Evolutionary conservation across 129 eudicot genomes (phyloP).

Genomic region (Smallanthus sonchifolius): DNA sequence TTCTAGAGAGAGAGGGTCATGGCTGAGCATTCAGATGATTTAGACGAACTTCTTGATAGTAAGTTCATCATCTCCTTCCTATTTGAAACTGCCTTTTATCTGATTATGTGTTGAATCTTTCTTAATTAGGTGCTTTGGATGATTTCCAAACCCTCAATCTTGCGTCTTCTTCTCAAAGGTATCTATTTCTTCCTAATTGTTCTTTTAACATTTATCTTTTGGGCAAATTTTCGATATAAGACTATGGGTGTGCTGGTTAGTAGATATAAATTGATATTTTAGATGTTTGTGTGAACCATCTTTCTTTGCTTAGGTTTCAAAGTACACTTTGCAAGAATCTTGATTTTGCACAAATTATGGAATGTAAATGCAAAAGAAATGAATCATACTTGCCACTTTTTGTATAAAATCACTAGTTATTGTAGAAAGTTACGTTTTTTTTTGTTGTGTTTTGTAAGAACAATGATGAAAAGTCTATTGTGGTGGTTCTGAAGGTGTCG

Average conservation of each 20-base stretch:
- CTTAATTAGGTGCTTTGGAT: conserved; percentile 80
- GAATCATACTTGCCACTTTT: not conserved
- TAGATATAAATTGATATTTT: not conserved
- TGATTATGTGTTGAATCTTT: not conserved
- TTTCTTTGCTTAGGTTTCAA: not conserved
- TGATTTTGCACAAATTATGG: not conserved
- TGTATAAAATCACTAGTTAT: not conserved
- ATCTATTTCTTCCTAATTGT: not conserved
- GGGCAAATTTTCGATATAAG: not conserved
- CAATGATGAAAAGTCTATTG: not conserved
- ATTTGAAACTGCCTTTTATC: not conserved
- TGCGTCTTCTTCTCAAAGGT: conserved; percentile 82
- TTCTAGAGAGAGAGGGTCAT: conserved; percentile 19
- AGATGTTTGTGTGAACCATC: not conserved
- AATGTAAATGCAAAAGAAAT: not conserved
- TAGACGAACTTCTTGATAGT: conserved; percentile 97
- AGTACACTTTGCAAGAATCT: not conserved
- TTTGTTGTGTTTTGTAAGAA: not conserved
- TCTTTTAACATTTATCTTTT: not conserved
- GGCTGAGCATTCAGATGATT: conserved; percentile 70
- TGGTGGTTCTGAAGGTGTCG: not conserved
- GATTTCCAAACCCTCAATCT: conserved; percentile 87
- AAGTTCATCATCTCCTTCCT: conserved; percentile 16
- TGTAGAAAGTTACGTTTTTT: not conserved
- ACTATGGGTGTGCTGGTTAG: not conserved